These are phyloP conservation scores for Curvularia eragrostidis DNA, from an alignment of 2,329 filamentous ascomycete genomes.

Conservation along the genomic window DNA sequence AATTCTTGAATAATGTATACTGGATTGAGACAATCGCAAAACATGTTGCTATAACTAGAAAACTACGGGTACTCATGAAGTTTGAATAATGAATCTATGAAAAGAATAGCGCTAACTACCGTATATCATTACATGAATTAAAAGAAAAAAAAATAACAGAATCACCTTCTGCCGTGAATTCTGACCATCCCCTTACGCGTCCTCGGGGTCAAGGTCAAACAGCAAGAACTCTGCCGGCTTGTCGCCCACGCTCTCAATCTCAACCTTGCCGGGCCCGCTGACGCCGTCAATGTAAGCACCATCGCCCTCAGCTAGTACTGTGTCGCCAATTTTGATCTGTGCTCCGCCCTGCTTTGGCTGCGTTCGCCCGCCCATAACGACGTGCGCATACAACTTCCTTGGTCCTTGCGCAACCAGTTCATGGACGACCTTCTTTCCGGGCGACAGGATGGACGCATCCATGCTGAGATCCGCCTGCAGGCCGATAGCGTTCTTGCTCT, in stretches of 20 bases:
- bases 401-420: conserved; percentile 69
- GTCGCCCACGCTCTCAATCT: conserved; percentile 57
- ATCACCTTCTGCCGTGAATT: not conserved
- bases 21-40: not conserved
- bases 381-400: conserved; percentile 78
- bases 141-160: not conserved
- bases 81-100: not conserved
- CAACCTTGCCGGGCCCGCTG: conserved; percentile 53
- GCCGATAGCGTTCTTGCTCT: conserved; percentile 75
- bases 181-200: conserved; percentile 18
- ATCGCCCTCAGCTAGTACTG: conserved; percentile 76
- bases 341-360: conserved; percentile 72
- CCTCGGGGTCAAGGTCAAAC: conserved; percentile 56
- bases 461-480: conserved; percentile 86
- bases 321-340: conserved; percentile 72
- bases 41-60: not conserved
- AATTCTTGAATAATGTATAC: not conserved
- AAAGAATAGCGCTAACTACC: not conserved
- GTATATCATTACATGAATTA: not conserved
- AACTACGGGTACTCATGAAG: not conserved
- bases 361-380: conserved; percentile 69
- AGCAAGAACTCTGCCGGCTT: conserved; percentile 57
- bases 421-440: conserved; percentile 72
- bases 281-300: conserved; percentile 73
- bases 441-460: conserved; percentile 75